Conservation (phyloP, 139 green algal genomes). For the Chlorella sp. region DNA sequence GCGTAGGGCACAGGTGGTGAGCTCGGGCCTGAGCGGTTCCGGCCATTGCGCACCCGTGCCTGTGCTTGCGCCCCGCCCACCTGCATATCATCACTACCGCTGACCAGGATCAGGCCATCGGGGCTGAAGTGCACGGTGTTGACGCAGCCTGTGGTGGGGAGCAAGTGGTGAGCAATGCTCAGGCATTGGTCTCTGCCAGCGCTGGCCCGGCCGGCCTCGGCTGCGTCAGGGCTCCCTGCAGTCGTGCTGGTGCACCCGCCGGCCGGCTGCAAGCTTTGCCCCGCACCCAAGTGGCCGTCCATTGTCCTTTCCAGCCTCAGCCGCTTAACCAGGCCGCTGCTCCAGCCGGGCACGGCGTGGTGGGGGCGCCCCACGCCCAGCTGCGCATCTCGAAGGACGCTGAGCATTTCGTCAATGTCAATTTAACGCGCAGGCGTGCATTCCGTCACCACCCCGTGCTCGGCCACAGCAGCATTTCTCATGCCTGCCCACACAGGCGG, state of each 20-base stretch:
- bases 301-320: conserved; percentile 21
- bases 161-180: neutral
- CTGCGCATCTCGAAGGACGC: neutral
- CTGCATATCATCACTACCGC: conserved; percentile 60
- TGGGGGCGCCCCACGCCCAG: neutral
- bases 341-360: neutral
- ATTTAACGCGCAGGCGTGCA: too few relatives aligned
- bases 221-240: too few relatives aligned
- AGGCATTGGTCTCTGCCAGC: neutral
- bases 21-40: too few relatives aligned
- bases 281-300: conserved; percentile 33
- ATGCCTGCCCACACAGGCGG: neutral
- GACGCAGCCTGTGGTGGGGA: conserved; percentile 50
- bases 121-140: conserved; percentile 64
- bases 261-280: too few relatives aligned
- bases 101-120: conserved; percentile 49
- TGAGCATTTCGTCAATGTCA: neutral
- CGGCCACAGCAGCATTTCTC: neutral
- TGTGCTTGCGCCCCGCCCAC: neutral
- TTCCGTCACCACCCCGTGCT: neutral
- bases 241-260: too few relatives aligned
- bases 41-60: too few relatives aligned
- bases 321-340: neutral
- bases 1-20: neutral
- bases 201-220: neutral